Conservation (phyloP, 495 filamentous ascomycete species). For the Chlorociboria aeruginascens region DNA sequence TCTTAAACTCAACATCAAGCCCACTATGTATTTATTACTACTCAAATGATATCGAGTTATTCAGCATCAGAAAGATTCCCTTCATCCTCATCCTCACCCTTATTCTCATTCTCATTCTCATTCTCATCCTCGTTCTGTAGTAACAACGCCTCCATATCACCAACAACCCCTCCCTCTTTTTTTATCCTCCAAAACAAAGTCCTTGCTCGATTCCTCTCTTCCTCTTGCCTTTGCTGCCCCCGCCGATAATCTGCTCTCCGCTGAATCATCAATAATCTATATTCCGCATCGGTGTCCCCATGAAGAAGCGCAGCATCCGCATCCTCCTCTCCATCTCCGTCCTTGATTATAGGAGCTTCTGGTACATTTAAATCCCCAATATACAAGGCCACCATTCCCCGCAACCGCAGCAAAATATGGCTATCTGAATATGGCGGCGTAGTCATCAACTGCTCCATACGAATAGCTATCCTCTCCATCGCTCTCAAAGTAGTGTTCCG, state of each 20-base stretch:
- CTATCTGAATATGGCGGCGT: constrained; percentile 51
- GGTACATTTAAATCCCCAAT: constrained; percentile 40
- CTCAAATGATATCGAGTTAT: not conserved
- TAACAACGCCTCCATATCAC: constrained; percentile 2
- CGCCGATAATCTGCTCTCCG: constrained; percentile 8
- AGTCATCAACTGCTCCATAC: constrained; percentile 45
- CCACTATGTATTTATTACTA: not conserved
- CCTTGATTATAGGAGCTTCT: not conserved
- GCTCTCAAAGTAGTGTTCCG: constrained; percentile 25
- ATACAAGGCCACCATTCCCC: constrained; percentile 52
- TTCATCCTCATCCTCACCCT: not conserved
- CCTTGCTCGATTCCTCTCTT: constrained; percentile 4
- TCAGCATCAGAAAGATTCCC: not conserved
- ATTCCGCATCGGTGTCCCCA: not conserved
- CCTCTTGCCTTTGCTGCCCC: constrained; percentile 1
- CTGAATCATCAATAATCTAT: constrained; percentile 6
- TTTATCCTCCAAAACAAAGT: constrained; percentile 8
- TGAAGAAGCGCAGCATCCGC: not conserved
- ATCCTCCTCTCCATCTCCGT: not conserved
- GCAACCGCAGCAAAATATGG: constrained; percentile 36
- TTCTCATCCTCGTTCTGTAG: not conserved
- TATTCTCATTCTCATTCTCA: not conserved
- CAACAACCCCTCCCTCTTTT: constrained; percentile 1
- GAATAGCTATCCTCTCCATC: constrained; percentile 41
- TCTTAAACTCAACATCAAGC: too few species aligned